Conservation (phyloP, 371 early-diverging fungal species). For the Apophysomyces variabilis region DNA sequence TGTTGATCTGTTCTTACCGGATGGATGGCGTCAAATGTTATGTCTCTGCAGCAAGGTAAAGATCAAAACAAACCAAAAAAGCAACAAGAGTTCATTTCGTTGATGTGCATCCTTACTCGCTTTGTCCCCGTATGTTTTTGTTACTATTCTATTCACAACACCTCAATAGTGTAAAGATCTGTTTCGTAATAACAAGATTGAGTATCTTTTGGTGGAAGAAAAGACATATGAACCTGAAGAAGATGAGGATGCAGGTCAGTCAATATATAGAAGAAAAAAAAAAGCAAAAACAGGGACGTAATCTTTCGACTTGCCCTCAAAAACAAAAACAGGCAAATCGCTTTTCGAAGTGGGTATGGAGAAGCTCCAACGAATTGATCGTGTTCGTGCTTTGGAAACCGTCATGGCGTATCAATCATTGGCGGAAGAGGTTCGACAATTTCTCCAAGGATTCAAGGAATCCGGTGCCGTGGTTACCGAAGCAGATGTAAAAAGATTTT, state of each 20-base stretch:
- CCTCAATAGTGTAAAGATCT: constrained; percentile 26
- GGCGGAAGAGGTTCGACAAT: constrained; percentile 64
- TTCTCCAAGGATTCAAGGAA: constrained; percentile 71
- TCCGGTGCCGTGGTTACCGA: constrained; percentile 75
- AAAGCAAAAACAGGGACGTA: constrained; percentile 16
- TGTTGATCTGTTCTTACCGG: constrained; percentile 51
- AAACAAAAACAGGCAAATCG: constrained; percentile 65
- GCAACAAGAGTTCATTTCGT: too few species aligned
- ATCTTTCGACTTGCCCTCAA: constrained; percentile 2
- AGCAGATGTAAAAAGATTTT: constrained; percentile 75
- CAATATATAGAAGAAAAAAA: constrained; percentile 39
- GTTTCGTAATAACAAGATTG: constrained; percentile 27
- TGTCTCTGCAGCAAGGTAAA: constrained; percentile 49
- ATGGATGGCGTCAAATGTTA: constrained; percentile 56
- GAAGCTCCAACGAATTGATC: constrained; percentile 71
- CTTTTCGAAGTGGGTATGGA: constrained; percentile 80
- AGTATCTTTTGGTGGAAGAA: constrained; percentile 43
- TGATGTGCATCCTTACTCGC: too few species aligned
- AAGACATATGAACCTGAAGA: constrained; percentile 51
- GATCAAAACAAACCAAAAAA: too few species aligned
- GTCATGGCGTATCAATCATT: constrained; percentile 57
- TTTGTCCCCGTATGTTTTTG: neutral
- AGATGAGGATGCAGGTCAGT: constrained; percentile 48
- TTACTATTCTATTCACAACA: neutral
- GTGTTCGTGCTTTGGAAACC: constrained; percentile 76